Evolutionary conservation across 352 stramenopile species (phyloP), one percentile per base, ranked within the genome.

Genomic region (Phytophthora sp.): DNA sequence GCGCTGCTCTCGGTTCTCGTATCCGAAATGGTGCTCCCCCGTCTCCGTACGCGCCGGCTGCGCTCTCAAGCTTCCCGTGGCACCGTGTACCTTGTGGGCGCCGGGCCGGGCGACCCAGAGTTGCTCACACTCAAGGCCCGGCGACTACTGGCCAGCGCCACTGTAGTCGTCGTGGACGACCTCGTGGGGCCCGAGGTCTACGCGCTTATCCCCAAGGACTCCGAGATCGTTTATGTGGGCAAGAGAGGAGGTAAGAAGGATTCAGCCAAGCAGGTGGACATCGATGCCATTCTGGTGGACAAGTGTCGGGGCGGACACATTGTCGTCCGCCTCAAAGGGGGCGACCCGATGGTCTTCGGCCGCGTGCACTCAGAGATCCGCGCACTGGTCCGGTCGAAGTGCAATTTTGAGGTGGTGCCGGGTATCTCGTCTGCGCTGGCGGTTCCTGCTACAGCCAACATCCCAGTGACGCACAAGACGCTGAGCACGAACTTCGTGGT

Each of bases 361-460:
- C 81, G 82, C 59, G 80, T 91, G 26, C 79, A 88, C 74, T 89
- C 82, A 33, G 82, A 91, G 69, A 88, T 91, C 53, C 82, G 76
- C 9, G 65, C 82, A 38, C 59, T 91, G 5, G 75, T 76, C 21
- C 46, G 68, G 12, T 71, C 74, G 7, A 63, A 74, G 38, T 90
- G 80, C 46, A 63, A 66, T 5, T 91, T 89, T 54, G 77, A 91
- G 18, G 78, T 91, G 23, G 76, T 91, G 5, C 82, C 82, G 7
- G 82, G 82, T 13, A 89, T 91, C 49, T 90, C 80, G 27, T 91
- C 83, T 29, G 81, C 80, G 26, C 45, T 90, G 30, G 80, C 83
- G 11, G 80, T 84, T 15, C 83, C 83, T 15, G 76, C 80, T 13
- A 78, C 83, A 23, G 83, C 75, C 21, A 85, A 88, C 54, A 79